A percentile compares a stretch with the other conserved stretches of the same genome.
Conservation (phyloP, 179 eudicot species). For the Carnegiea gigantea region DNA sequence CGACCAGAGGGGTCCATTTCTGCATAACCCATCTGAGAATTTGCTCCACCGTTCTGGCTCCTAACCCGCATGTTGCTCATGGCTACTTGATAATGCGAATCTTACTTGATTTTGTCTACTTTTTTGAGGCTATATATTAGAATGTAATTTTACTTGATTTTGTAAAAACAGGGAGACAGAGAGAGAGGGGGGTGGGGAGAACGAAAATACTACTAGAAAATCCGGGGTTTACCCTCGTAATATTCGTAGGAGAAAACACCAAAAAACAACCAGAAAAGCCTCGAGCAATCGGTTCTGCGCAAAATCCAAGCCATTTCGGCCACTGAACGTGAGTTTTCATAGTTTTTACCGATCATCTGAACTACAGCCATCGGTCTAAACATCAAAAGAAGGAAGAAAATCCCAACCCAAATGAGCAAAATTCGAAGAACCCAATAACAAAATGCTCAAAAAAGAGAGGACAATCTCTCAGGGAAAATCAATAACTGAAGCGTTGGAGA, state of each 20-base stretch:
- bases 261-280: constrained; percentile 78
- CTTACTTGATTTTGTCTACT: not conserved
- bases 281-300: constrained; percentile 70
- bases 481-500: not conserved
- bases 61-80: constrained; percentile 33
- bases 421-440: not conserved
- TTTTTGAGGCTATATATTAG: too few species aligned
- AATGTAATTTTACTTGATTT: too few species aligned
- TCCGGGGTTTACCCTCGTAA: constrained; percentile 81
- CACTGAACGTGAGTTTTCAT: constrained; percentile 38
- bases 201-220: constrained; percentile 53
- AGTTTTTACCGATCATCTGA: constrained; percentile 34
- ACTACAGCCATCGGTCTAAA: constrained; percentile 15
- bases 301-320: constrained; percentile 67
- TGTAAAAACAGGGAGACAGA: not conserved
- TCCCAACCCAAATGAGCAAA: not conserved
- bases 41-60: constrained; percentile 25
- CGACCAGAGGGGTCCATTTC: constrained; percentile 83
- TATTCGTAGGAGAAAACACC: constrained; percentile 74
- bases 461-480: not conserved
- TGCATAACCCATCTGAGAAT: constrained; percentile 33
- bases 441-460: not conserved
- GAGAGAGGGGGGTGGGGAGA: not conserved
- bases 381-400: constrained; percentile 14
- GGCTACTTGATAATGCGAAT: not conserved